Evolutionary conservation across 331 rosid species (phyloP).

Genomic region (Arachis monticola): DNA sequence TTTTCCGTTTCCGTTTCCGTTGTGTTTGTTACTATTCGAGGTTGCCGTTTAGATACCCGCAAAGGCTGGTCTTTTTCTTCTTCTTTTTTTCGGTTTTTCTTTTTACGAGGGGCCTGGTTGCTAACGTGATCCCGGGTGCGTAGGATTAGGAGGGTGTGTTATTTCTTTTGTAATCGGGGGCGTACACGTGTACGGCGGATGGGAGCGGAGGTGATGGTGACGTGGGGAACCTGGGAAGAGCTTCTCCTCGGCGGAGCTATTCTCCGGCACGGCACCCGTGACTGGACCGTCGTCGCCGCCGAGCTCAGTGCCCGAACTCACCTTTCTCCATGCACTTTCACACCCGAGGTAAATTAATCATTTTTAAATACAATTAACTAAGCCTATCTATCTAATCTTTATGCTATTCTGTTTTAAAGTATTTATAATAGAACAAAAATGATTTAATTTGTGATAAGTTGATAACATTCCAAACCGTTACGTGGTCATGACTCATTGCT

Average conservation of each 20-base stretch:
- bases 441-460: neutral
- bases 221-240: conserved; percentile 81
- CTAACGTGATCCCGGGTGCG: conserved; percentile 40
- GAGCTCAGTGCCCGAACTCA: conserved; percentile 60
- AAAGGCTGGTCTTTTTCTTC: neutral
- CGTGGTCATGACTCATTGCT: conserved; percentile 2
- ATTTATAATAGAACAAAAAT: neutral
- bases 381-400: neutral
- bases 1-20: neutral
- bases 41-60: neutral
- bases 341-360: conserved; percentile 61
- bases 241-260: conserved; percentile 75
- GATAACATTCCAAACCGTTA: conserved; percentile 3
- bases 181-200: conserved; percentile 47
- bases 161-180: conserved; percentile 9
- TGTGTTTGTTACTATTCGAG: neutral
- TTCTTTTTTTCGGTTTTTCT: neutral
- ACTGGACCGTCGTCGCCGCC: conserved; percentile 66
- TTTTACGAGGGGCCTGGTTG: conserved; percentile 24
- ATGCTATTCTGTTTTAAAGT: too few species aligned
- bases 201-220: conserved; percentile 41
- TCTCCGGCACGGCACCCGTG: conserved; percentile 57
- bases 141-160: neutral
- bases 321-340: conserved; percentile 47
- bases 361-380: neutral